phyloP scores from a whole-genome alignment of 192 early-diverging fungal genomes.

The Coemansia brasiliensis region DNA sequence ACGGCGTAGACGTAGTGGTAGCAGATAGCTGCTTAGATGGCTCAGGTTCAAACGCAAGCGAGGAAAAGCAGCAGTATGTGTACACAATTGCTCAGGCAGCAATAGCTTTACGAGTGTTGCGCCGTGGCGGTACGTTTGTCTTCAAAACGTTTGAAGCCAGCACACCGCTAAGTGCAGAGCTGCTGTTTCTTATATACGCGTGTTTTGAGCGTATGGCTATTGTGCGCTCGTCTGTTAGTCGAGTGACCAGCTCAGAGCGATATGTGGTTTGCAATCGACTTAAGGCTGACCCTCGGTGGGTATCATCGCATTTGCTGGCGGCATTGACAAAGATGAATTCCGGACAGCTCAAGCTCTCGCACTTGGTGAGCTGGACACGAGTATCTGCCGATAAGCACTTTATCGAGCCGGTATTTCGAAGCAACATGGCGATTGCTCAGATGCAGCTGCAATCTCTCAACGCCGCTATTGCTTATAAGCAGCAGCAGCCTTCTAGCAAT shows the following conservation, averaged over 20 bases:
- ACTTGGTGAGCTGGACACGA: constrained; percentile 42
- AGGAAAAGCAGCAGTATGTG: constrained; percentile 28
- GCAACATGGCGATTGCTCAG: constrained; percentile 15
- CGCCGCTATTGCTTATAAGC: background rate
- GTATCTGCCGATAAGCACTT: constrained; percentile 26
- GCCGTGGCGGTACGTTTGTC: constrained; percentile 34
- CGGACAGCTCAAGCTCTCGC: constrained; percentile 26
- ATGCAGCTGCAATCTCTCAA: constrained; percentile 18
- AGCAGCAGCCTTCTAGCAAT: background rate
- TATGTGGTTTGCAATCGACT: constrained; percentile 34
- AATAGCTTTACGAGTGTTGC: constrained; percentile 26
- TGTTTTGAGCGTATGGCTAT: constrained; percentile 42
- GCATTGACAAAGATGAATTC: constrained; percentile 27
- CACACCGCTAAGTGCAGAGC: constrained; percentile 38
- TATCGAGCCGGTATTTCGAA: constrained; percentile 15
- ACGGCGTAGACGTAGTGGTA: constrained; percentile 40
- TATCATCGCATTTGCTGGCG: constrained; percentile 18
- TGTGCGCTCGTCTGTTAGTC: constrained; percentile 24
- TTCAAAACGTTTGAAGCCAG: constrained; percentile 27
- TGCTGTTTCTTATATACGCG: constrained; percentile 29
- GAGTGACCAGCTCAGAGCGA: constrained; percentile 26
- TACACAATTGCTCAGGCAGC: constrained; percentile 29
- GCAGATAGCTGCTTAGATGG: constrained; percentile 7
- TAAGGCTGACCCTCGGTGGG: constrained; percentile 11
- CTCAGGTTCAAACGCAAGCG: constrained; percentile 4